phyloP scores from a whole-genome alignment of 2,329 filamentous ascomycete genomes.

The Calycina herbarum region DNA sequence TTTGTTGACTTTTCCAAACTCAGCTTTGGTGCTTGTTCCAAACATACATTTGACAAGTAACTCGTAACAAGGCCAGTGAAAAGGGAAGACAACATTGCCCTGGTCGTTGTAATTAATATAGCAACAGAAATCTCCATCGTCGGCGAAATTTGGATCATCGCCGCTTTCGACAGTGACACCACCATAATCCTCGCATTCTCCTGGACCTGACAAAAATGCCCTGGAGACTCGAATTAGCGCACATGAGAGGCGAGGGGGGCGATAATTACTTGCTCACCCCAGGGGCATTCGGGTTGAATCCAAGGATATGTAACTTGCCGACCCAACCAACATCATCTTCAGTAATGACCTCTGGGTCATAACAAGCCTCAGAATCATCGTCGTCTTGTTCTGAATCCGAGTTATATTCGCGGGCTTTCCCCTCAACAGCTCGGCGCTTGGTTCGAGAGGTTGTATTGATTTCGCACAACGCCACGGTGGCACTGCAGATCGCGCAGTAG shows the following conservation, averaged over 20 bases:
- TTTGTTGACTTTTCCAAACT: slow-evolving; percentile 2
- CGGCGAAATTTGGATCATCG: not conserved
- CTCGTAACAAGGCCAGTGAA: slow-evolving; percentile 17
- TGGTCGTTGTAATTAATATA: not conserved
- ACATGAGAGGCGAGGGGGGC: not conserved
- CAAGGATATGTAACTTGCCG: not conserved
- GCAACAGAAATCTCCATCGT: not conserved
- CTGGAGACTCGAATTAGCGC: not conserved
- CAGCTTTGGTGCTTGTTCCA: not conserved
- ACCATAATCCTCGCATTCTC: not conserved
- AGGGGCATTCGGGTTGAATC: not conserved
- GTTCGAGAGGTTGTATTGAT: not conserved
- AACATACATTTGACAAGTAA: slow-evolving; percentile 11
- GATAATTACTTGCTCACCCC: not conserved
- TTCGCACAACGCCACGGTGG: not conserved
- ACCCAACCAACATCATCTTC: not conserved
- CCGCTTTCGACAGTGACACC: not conserved
- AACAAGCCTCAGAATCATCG: not conserved
- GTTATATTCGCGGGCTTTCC: not conserved
- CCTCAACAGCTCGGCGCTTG: not conserved
- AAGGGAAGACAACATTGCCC: slow-evolving; percentile 13
- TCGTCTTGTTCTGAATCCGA: not conserved
- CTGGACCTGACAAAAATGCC: not conserved
- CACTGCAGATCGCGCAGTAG: not conserved
- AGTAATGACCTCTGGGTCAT: not conserved